Percentiles rank a stretch among this genome's conserved stretches.
phyloP scores from a whole-genome alignment of 2,329 filamentous ascomycete species.

The Diaporthe vexans region DNA sequence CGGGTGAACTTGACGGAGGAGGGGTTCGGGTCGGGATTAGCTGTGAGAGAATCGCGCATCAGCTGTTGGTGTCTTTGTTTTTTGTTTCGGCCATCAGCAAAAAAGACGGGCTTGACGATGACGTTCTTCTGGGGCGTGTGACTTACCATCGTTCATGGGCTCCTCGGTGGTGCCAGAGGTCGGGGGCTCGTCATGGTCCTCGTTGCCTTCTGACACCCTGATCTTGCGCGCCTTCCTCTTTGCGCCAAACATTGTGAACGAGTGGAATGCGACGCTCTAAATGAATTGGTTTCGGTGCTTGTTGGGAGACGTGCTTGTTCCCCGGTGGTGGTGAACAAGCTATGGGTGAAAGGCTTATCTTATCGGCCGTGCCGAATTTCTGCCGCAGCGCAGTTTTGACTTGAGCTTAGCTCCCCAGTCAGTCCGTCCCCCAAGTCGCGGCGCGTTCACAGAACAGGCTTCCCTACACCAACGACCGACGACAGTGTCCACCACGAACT shows the following conservation, averaged over 20 bases:
- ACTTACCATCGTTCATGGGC: conserved; percentile 56
- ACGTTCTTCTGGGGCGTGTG: neutral
- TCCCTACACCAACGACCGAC: too few relatives aligned
- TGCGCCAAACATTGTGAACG: conserved; percentile 66
- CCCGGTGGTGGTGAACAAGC: neutral
- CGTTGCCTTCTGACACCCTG: conserved; percentile 77
- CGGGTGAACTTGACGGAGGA: conserved; percentile 61
- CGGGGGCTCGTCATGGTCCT: conserved; percentile 51
- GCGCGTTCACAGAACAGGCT: conserved; percentile 15
- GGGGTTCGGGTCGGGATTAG: conserved; percentile 50
- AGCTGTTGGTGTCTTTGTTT: conserved; percentile 47
- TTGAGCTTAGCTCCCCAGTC: conserved; percentile 16
- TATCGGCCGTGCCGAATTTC: conserved; percentile 44
- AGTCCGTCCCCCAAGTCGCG: conserved; percentile 25
- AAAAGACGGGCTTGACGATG: conserved; percentile 34
- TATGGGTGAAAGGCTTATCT: conserved; percentile 41
- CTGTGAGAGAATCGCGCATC: conserved; percentile 47
- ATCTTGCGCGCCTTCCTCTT: conserved; percentile 84
- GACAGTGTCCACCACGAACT: too few relatives aligned
- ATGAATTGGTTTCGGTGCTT: neutral
- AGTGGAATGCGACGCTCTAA: neutral
- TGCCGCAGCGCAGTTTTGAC: conserved; percentile 35
- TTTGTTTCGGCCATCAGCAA: conserved; percentile 47
- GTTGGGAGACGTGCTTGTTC: neutral
- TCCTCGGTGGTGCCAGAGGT: conserved; percentile 44